These are phyloP conservation scores for Phaeotremella skinneri DNA, from an alignment of 768 basidiomycete species.

Conservation along the genomic window DNA sequence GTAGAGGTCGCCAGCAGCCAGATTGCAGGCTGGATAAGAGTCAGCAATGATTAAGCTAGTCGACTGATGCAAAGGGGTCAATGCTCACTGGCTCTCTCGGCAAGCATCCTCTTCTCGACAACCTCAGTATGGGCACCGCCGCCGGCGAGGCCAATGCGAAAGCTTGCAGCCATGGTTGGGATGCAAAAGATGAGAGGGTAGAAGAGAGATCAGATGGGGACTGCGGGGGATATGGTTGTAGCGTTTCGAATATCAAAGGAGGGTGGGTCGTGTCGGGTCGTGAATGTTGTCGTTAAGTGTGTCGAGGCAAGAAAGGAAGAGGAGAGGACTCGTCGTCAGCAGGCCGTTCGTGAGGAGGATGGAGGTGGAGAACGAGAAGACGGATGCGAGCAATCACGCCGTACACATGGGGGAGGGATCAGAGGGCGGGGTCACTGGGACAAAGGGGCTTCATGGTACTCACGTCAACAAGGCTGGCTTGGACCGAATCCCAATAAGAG, in stretches of 20 bases:
- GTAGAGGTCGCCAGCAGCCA: constrained; percentile 50
- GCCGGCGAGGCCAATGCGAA: constrained; percentile 38
- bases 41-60: neutral
- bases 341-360: neutral
- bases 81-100: constrained; percentile 21
- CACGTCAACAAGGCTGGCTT: neutral
- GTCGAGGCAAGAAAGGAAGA: neutral
- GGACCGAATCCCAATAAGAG: constrained; percentile 6
- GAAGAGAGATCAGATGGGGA: neutral
- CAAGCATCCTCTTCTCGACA: constrained; percentile 10
- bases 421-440: neutral
- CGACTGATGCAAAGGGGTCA: neutral
- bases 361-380: neutral
- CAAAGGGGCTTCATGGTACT: neutral
- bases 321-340: neutral
- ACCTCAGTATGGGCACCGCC: constrained; percentile 14
- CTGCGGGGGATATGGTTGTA: neutral
- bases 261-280: neutral
- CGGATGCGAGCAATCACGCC: neutral
- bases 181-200: neutral
- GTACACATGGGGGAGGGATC: neutral
- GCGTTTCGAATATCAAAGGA: neutral
- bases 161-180: constrained; percentile 15
- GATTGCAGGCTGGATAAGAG: constrained; percentile 39
- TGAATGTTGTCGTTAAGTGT: neutral